Evolutionary conservation across 306 rosid species (phyloP), one percentile per base, ranked within the genome.

Genomic region (Lathyrus tuberosus): DNA sequence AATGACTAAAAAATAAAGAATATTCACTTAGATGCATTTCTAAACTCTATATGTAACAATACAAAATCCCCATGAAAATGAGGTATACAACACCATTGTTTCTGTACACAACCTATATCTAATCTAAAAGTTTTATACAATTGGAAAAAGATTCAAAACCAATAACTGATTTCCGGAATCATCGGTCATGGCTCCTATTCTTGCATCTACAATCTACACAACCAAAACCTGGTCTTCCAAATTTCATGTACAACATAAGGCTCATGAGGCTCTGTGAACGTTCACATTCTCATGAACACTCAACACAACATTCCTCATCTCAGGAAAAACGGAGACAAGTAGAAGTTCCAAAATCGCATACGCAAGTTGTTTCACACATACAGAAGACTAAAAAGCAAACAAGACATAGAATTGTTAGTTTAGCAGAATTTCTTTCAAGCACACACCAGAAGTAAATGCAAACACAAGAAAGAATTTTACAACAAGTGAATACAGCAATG

Each of bases 321-420:
- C 99, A 7, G 99, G 99, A 81, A 95, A 91, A 76, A 89, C 35
- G 40, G 99, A 83, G 66, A 89, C 14, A 1, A 95, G 89, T 44
- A 75, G 54, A 49, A 91, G 84, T 75, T 95, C 99, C 41, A 95
- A 87, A 67, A 89, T 68, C 4, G 91, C 91, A 40, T 81, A 85
- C 4, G 85, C 95, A 69, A 95, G 99, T 78, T 91, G 97, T 86
- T 87, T 95, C 80, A 91, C 79, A 68, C 99, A 95, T 75, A 60
- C 48, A 5, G 90, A 80, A 61, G 99, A 95, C 99, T 83, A 51
- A 33, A 67, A 76, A 33, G 62, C 56, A 76, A 76, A 17, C 5
- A 60, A 57, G 46, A 41, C 40, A 60, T 12, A 30, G 12, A 49
- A 58, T 37, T 40, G 75, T 82, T 68, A 60, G 72, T 57, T 22